Conservation (phyloP, 108 stramenopile genomes). For the Thalassiosira profunda region DNA sequence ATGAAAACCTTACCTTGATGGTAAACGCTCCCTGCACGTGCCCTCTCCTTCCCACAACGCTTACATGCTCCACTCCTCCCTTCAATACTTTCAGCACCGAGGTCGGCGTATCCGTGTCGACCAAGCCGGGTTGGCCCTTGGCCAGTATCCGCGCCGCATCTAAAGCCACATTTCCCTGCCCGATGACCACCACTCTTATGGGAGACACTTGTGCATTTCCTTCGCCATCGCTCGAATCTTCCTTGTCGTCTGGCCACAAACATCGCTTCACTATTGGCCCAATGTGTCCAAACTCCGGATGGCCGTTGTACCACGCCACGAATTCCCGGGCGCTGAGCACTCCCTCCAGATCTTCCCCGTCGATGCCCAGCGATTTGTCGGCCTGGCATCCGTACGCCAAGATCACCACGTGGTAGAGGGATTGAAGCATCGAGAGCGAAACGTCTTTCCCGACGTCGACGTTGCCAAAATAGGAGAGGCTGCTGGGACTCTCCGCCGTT, state of each 20-base stretch:
- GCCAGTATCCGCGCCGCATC: conserved; percentile 95
- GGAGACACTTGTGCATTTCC: conserved; percentile 10
- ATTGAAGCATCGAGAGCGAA: conserved; percentile 63
- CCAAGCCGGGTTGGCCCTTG: conserved; percentile 78
- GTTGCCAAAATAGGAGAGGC: conserved; percentile 73
- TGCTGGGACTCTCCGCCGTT: conserved; percentile 13
- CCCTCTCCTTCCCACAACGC: conserved; percentile 96
- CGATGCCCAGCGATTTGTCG: conserved; percentile 58
- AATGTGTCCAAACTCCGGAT: conserved; percentile 67
- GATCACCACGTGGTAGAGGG: conserved; percentile 86
- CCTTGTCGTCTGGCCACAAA: conserved; percentile 44
- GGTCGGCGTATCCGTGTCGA: conserved; percentile 86
- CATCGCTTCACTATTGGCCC: conserved; percentile 44
- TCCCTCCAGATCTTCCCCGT: conserved; percentile 64
- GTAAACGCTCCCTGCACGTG: conserved; percentile 98
- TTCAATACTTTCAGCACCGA: conserved; percentile 77
- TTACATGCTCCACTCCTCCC: conserved; percentile 50
- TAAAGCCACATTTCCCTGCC: conserved; percentile 98
- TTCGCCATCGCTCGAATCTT: conserved; percentile 8
- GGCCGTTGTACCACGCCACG: conserved; percentile 98
- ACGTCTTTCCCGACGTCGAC: conserved; percentile 83
- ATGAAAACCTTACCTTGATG: conserved; percentile 77
- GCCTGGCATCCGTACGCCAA: conserved; percentile 94
- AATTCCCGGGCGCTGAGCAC: conserved; percentile 93
- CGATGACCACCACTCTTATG: conserved; percentile 84